These are phyloP conservation scores for Rhodotorula babjevae DNA, from an alignment of 768 basidiomycete genomes.

Conservation along the genomic window DNA sequence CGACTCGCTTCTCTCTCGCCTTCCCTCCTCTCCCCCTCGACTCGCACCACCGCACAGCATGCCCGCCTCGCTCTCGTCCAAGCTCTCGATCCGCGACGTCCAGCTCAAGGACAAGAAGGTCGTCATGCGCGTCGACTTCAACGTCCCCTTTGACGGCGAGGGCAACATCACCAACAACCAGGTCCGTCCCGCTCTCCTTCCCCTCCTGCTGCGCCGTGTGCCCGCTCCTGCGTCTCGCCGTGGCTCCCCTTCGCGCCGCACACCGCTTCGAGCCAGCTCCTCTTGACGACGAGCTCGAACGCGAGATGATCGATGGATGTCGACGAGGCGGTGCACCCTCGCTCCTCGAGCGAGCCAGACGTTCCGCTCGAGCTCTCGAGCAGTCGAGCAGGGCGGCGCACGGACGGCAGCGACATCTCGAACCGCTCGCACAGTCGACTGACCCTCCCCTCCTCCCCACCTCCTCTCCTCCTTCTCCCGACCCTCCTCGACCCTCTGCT, in stretches of 20 bases:
- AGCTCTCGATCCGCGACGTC: slow-evolving; percentile 86
- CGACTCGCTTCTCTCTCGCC: too few relatives aligned
- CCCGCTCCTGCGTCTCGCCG: too few relatives aligned
- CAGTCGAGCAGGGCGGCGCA: too few relatives aligned
- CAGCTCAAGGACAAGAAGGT: slow-evolving; percentile 81
- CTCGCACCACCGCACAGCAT: neutral
- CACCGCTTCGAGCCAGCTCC: too few relatives aligned
- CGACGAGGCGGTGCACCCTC: neutral
- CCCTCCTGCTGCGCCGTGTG: too few relatives aligned
- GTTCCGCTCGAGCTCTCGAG: too few relatives aligned
- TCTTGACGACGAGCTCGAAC: too few relatives aligned
- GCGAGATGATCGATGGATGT: slow-evolving; percentile 17
- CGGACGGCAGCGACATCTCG: too few relatives aligned
- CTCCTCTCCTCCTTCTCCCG: neutral
- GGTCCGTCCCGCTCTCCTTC: slow-evolving; percentile 52
- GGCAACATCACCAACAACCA: slow-evolving; percentile 94
- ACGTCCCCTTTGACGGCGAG: slow-evolving; percentile 79
- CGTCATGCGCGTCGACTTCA: slow-evolving; percentile 89
- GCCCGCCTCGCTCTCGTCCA: slow-evolving; percentile 45
- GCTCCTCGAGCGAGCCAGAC: too few relatives aligned
- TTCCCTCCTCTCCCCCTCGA: too few relatives aligned
- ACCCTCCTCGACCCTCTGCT: neutral
- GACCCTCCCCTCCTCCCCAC: neutral
- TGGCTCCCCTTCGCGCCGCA: neutral
- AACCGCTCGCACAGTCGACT: neutral